phyloP scores from a whole-genome alignment of 805 yeast species.

The Maudiozyma pseudohumilis region DNA sequence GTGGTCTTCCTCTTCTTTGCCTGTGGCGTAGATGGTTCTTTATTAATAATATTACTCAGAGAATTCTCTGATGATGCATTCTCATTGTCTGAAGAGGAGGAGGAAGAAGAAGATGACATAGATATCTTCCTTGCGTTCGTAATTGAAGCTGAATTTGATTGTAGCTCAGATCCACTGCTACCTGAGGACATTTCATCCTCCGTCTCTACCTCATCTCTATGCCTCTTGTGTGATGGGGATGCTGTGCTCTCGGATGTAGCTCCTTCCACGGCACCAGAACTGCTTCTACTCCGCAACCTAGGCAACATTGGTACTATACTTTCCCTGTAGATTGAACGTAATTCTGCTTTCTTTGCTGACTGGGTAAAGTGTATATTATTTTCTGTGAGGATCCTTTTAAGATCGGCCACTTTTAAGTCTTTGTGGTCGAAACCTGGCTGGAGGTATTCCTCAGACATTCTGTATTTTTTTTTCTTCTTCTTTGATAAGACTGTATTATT shows the following conservation, averaged over 20 bases:
- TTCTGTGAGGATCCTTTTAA: conserved; percentile 55
- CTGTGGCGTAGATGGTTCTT: conserved; percentile 2
- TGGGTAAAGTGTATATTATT: conserved; percentile 54
- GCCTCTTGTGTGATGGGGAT: conserved; percentile 1
- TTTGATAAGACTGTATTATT: too few relatives aligned
- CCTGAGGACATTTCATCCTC: conserved; percentile 2
- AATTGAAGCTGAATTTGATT: not conserved
- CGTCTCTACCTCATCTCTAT: conserved; percentile 3
- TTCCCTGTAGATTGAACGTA: conserved; percentile 50
- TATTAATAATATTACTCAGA: not conserved
- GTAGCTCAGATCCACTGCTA: not conserved
- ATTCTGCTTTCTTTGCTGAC: conserved; percentile 56
- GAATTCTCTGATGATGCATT: not conserved
- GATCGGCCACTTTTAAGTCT: conserved; percentile 53
- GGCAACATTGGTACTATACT: conserved; percentile 42
- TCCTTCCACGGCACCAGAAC: conserved; percentile 19
- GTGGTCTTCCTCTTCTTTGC: conserved; percentile 6
- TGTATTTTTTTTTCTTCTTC: too few relatives aligned
- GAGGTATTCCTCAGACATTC: conserved; percentile 12
- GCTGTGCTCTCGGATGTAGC: not conserved
- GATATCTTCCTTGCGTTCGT: not conserved
- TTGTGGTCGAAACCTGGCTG: conserved; percentile 55
- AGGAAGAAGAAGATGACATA: conserved; percentile 3
- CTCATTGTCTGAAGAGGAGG: not conserved
- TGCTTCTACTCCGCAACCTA: conserved; percentile 26